Conservation (phyloP, 768 basidiomycete genomes). For the Leccinum longicurvipes region DNA sequence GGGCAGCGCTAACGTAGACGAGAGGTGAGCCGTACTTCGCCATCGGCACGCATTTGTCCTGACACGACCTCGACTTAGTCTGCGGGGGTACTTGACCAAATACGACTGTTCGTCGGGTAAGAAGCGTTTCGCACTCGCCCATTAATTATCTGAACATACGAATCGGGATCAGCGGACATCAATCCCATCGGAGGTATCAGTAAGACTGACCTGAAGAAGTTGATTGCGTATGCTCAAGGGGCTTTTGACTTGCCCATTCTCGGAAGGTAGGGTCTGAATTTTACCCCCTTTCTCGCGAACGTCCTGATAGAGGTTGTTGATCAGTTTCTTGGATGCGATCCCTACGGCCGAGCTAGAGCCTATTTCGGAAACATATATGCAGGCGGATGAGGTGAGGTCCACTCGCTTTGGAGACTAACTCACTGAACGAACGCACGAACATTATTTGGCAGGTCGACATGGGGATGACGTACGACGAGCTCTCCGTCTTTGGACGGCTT, state of each 20-base stretch:
- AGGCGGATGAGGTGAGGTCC: constrained; percentile 80
- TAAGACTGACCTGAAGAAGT: constrained; percentile 95
- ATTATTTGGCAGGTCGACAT: constrained; percentile 81
- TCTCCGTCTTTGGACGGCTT: constrained; percentile 89
- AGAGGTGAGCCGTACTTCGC: constrained; percentile 56
- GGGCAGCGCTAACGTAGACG: constrained; percentile 98
- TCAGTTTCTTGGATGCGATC: constrained; percentile 84
- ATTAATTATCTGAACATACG: background rate
- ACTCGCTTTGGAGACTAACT: background rate
- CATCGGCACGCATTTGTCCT: background rate
- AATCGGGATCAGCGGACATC: constrained; percentile 67
- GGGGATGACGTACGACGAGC: constrained; percentile 99
- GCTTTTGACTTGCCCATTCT: constrained; percentile 86
- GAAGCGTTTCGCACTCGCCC: constrained; percentile 1
- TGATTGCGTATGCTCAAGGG: constrained; percentile 79
- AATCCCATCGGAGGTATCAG: constrained; percentile 99
- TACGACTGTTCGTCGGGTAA: constrained; percentile 92
- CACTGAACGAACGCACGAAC: background rate
- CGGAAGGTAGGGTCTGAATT: constrained; percentile 46
- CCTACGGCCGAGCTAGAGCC: constrained; percentile 98
- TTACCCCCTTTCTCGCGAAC: background rate
- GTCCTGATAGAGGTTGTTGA: background rate
- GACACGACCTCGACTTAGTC: constrained; percentile 40
- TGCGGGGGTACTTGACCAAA: constrained; percentile 96
- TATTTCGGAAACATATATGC: constrained; percentile 89